A percentile compares a stretch with the other conserved stretches of the same genome.
phyloP scores from a whole-genome alignment of 2,329 filamentous ascomycete species.

The Fusarium sp. region DNA sequence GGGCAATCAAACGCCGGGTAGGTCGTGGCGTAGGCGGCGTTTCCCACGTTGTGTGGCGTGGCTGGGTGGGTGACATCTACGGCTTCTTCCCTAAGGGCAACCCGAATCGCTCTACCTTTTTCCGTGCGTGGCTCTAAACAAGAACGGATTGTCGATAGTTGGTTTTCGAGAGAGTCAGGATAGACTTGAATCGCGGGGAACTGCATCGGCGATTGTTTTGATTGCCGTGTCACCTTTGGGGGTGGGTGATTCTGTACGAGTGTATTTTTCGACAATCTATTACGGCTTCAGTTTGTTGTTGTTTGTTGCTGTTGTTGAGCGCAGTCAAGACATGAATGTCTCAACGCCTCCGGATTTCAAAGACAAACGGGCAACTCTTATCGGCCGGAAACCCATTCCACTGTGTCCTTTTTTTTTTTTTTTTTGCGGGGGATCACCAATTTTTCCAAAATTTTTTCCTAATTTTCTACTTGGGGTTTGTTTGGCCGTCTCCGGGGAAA shows the following conservation, averaged over 20 bases:
- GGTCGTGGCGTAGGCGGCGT: slow-evolving; percentile 33
- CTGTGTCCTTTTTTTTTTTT: background rate
- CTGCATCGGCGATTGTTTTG: background rate
- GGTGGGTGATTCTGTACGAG: background rate
- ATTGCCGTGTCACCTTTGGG: background rate
- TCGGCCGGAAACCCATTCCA: background rate
- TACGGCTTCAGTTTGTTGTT: background rate
- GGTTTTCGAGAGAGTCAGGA: background rate
- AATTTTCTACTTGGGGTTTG: too few species aligned
- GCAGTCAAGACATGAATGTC: slow-evolving; percentile 1
- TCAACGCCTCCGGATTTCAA: background rate
- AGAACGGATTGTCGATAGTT: background rate
- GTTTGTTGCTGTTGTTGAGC: background rate
- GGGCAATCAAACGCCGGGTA: slow-evolving; percentile 8
- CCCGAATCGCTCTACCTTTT: background rate
- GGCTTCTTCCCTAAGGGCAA: background rate
- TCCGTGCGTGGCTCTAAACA: background rate
- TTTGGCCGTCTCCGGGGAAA: slow-evolving; percentile 2
- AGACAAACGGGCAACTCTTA: background rate
- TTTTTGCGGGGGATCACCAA: background rate
- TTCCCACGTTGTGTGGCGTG: slow-evolving; percentile 13
- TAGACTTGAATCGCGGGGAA: background rate
- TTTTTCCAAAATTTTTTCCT: too few species aligned
- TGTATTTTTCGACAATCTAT: background rate
- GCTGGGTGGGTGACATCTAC: slow-evolving; percentile 16